These are phyloP conservation scores for Picea engelmannii DNA, from an alignment of 83 land plant genomes.

Conservation along the genomic window DNA sequence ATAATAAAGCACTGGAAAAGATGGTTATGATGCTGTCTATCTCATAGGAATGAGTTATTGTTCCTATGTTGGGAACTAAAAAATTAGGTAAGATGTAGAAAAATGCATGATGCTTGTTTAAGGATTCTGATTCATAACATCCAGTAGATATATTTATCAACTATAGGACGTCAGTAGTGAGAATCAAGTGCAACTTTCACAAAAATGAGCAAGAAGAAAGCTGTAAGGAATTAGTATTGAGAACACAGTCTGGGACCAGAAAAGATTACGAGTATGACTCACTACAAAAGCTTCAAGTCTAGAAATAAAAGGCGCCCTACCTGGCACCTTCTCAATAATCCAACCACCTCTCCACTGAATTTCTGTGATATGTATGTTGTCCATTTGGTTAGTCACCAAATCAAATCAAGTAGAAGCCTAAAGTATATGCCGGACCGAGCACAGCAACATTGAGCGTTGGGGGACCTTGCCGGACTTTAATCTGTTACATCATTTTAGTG, in stretches of 20 bases:
- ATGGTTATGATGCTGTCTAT: not conserved
- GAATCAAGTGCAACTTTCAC: not conserved
- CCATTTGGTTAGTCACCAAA: too few relatives aligned
- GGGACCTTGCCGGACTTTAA: constrained; percentile 2
- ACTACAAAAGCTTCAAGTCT: constrained; percentile 9
- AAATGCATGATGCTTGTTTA: not conserved
- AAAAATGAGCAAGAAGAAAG: constrained; percentile 2
- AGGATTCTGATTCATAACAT: not conserved
- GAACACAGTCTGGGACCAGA: constrained; percentile 4
- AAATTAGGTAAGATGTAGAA: not conserved
- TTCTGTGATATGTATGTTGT: not conserved
- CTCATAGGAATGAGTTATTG: not conserved
- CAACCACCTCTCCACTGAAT: constrained; percentile 4
- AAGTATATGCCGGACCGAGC: too few relatives aligned
- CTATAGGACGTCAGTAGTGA: not conserved
- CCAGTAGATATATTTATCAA: not conserved
- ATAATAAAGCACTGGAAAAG: not conserved
- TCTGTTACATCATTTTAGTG: constrained; percentile 9
- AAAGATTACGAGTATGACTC: not conserved
- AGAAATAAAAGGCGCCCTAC: constrained; percentile 7
- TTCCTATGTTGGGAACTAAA: not conserved
- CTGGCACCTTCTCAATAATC: constrained; percentile 12
- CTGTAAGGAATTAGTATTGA: not conserved
- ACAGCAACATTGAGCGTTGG: not conserved
- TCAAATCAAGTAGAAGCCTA: too few relatives aligned